Base-by-base conservation (phyloP, 2,329 filamentous ascomycete genomes). In the Lasiodiplodia theobromae region DNA sequence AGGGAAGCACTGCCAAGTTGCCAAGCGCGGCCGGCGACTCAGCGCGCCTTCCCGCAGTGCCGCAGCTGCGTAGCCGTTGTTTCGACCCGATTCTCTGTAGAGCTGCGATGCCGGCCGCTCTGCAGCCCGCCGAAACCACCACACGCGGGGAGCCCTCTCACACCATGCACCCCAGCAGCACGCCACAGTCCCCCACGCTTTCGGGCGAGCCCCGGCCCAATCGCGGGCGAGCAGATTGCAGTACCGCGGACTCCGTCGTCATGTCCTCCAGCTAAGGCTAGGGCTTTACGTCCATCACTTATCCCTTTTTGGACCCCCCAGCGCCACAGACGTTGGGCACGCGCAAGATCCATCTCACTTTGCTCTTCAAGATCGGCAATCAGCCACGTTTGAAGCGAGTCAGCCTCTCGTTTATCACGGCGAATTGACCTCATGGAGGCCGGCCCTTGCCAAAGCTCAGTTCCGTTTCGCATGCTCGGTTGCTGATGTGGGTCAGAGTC, bases 341-440 rank as follows among this genome's bases (percentile, higher is more conserved):
- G 57, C 57, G 57, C 57, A 28, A 25, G 14, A 16, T 16, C 51
- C 51, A 31, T 47, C 57, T 40, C 58, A 51, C 44, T n/a, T 34
- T 44, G 16, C 40, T 18, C 40, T 44, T n/a, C 2, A 8, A 0
- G 40, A 44, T 47, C 44, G 44, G 44, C 44, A 21, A 47, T 47
- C 44, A 47, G 44, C 44, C 44, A 47, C 44, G 44, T 47, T 47
- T 63, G 60, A 64, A 64, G 38, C 47, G 60, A 64, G 60, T 64
- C 37, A 64, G 47, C 25, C 47, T 64, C 31, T 51, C 58, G 58
- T 63, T 37, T 49, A 63, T 51, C 44, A 34, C 60, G 31, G 18
- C 44, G 60, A 16, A 31, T 49, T 64, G 60, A 37, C 25, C 60
- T 49, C 40, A 63, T 21, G 40, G 58, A 31, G 58, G 28, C 16